Evolutionary conservation across 192 early-diverging fungal genomes (phyloP).

Genomic region (Backusella luteola): DNA sequence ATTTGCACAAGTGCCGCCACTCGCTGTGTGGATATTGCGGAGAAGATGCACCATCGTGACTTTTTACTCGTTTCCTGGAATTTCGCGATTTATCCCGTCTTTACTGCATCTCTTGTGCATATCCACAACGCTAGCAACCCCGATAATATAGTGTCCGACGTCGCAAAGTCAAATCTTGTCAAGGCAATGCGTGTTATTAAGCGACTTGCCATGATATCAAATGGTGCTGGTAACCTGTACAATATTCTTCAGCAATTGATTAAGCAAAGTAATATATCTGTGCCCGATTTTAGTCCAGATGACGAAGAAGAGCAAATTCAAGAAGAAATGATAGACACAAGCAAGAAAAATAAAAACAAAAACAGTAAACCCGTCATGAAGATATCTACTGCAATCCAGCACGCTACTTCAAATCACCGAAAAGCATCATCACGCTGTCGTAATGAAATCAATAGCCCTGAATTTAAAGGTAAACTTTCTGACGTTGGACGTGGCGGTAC

Average conservation of each 20-base stretch:
- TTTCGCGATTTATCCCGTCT: conserved; percentile 37
- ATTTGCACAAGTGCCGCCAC: conserved; percentile 41
- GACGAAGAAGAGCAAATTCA: background rate
- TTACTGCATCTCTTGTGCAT: conserved; percentile 34
- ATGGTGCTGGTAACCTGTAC: conserved; percentile 15
- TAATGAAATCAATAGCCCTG: conserved; percentile 7
- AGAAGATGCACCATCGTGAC: conserved; percentile 37
- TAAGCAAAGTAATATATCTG: conserved; percentile 14
- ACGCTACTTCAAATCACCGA: background rate
- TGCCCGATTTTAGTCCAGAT: background rate
- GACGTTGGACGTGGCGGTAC: background rate
- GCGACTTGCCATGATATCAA: conserved; percentile 23
- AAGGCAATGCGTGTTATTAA: conserved; percentile 24
- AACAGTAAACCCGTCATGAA: background rate
- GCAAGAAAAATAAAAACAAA: background rate
- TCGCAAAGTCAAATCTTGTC: conserved; percentile 23
- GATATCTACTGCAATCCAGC: background rate
- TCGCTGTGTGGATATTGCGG: conserved; percentile 31
- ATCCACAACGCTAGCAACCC: conserved; percentile 26
- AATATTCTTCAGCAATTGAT: conserved; percentile 19
- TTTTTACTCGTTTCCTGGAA: conserved; percentile 34
- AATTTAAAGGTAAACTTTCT: conserved; percentile 1
- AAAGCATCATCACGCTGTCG: conserved; percentile 2
- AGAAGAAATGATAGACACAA: background rate
- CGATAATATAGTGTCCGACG: conserved; percentile 18